Evolutionary conservation across 1,284 basidiomycete genomes (phyloP).

Genomic region (Ceratobasidium sp.): DNA sequence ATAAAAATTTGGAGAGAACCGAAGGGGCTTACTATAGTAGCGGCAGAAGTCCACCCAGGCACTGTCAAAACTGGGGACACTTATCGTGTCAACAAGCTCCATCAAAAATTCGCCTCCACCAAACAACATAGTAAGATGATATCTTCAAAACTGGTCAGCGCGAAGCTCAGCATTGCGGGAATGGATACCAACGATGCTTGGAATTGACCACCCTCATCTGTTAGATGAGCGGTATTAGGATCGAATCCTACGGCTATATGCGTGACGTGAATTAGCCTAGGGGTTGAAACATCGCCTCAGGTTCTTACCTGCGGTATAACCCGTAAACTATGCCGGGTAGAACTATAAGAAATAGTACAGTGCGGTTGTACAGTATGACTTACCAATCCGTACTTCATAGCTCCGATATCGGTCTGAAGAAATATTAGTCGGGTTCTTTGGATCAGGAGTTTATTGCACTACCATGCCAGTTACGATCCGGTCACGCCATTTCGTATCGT

Average conservation of each 20-base stretch:
- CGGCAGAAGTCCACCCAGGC: constrained; percentile 64
- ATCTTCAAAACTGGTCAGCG: constrained; percentile 52
- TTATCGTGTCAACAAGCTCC: constrained; percentile 62
- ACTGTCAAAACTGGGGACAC: constrained; percentile 61
- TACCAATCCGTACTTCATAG: constrained; percentile 59
- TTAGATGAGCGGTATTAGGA: constrained; percentile 61
- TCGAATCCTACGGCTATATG: constrained; percentile 62
- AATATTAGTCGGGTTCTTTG: neutral
- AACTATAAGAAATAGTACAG: neutral
- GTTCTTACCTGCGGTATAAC: constrained; percentile 53
- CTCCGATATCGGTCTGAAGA: constrained; percentile 58
- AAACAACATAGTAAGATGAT: constrained; percentile 62
- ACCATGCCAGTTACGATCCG: constrained; percentile 63
- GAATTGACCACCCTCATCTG: constrained; percentile 61
- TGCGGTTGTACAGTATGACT: neutral
- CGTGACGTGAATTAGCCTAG: neutral
- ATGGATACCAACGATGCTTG: constrained; percentile 56
- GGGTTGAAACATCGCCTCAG: neutral
- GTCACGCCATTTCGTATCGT: constrained; percentile 60
- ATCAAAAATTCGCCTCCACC: constrained; percentile 65
- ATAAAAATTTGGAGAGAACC: neutral
- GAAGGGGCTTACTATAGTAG: constrained; percentile 53
- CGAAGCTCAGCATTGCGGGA: neutral
- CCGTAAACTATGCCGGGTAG: constrained; percentile 56
- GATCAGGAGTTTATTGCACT: constrained; percentile 27